A percentile compares a stretch with the other conserved stretches of the same genome.
These are phyloP conservation scores for Cicer pinnatifidum DNA, from an alignment of 306 rosid genomes.

Conservation along the genomic window DNA sequence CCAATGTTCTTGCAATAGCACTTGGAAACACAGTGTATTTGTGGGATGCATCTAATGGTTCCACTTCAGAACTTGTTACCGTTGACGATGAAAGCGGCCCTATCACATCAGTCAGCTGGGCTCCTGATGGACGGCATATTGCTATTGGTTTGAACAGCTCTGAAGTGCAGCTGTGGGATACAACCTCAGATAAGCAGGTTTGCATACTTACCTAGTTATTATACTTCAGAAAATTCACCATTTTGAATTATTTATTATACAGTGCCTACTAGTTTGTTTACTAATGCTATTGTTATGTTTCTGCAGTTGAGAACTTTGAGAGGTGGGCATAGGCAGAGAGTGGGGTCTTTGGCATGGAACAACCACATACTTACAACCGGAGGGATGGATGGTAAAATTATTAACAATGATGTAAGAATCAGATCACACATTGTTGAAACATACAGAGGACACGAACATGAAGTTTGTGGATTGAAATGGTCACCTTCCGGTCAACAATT, in stretches of 20 bases:
- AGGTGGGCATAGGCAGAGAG: slow-evolving; percentile 75
- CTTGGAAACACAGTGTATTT: slow-evolving; percentile 74
- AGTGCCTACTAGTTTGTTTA: background rate
- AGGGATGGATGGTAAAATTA: slow-evolving; percentile 77
- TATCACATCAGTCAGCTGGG: slow-evolving; percentile 79
- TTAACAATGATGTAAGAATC: slow-evolving; percentile 77
- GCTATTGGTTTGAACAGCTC: slow-evolving; percentile 81
- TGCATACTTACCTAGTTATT: background rate
- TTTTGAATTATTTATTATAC: background rate
- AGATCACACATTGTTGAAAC: slow-evolving; percentile 78
- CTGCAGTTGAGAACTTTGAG: slow-evolving; percentile 72
- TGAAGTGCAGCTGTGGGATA: slow-evolving; percentile 83
- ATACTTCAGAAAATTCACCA: background rate
- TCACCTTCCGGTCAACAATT: slow-evolving; percentile 77
- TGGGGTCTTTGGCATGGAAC: slow-evolving; percentile 88
- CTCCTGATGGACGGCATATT: slow-evolving; percentile 81
- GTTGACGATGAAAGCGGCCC: slow-evolving; percentile 80
- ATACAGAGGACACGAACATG: slow-evolving; percentile 82
- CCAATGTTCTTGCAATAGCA: slow-evolving; percentile 84
- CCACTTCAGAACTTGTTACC: slow-evolving; percentile 79
- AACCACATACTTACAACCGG: slow-evolving; percentile 81
- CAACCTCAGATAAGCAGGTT: slow-evolving; percentile 65
- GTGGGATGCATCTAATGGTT: slow-evolving; percentile 74
- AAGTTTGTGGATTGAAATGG: slow-evolving; percentile 88
- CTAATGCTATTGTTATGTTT: slow-evolving; percentile 23